These are phyloP conservation scores for Nicotiana attenuata DNA, from an alignment of 257 asterid genomes.

Conservation along the genomic window DNA sequence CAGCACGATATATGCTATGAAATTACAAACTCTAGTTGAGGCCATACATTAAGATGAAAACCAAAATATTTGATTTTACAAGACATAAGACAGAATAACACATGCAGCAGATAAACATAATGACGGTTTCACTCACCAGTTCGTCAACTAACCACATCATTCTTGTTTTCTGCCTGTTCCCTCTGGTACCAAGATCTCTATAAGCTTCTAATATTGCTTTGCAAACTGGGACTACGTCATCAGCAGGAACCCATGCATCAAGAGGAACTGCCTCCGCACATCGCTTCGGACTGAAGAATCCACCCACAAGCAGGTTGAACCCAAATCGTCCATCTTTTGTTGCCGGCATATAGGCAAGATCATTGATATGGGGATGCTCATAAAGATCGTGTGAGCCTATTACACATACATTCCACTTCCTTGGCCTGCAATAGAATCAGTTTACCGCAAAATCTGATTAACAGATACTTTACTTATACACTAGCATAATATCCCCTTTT, in stretches of 20 bases:
- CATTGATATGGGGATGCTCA: slow-evolving; percentile 97
- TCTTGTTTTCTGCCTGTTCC: slow-evolving; percentile 89
- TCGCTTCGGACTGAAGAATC: slow-evolving; percentile 85
- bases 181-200: slow-evolving; percentile 84
- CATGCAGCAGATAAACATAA: neutral
- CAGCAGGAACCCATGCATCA: slow-evolving; percentile 95
- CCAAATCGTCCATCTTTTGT: slow-evolving; percentile 71
- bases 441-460: neutral
- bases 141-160: slow-evolving; percentile 99
- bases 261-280: slow-evolving; percentile 96
- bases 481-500: too few species aligned
- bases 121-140: slow-evolving; percentile 54
- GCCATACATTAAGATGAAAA: too few species aligned
- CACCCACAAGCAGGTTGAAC: slow-evolving; percentile 89
- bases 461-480: neutral
- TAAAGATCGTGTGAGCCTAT: slow-evolving; percentile 91
- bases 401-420: slow-evolving; percentile 97
- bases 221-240: slow-evolving; percentile 80
- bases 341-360: slow-evolving; percentile 96
- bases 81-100: neutral
- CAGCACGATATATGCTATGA: neutral
- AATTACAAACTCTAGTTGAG: neutral
- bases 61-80: neutral
- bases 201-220: slow-evolving; percentile 72
- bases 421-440: slow-evolving; percentile 55